These are phyloP conservation scores for Chytriomyces sp. DNA, from an alignment of 192 early-diverging fungal genomes.

Conservation along the genomic window DNA sequence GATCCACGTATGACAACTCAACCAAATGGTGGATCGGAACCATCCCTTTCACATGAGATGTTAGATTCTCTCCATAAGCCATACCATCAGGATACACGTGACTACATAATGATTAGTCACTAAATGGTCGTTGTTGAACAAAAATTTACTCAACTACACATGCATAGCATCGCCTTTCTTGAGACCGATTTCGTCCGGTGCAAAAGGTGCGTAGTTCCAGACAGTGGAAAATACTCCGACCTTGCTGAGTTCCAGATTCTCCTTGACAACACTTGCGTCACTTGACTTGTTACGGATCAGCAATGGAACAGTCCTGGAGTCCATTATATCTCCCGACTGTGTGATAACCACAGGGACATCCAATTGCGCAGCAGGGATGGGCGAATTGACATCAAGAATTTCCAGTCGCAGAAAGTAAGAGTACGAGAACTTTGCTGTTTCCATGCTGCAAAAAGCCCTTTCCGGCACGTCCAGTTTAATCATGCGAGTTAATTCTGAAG, in stretches of 20 bases:
- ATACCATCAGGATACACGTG: background rate
- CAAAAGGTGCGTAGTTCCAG: background rate
- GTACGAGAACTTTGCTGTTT: constrained; percentile 11
- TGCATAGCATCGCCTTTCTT: background rate
- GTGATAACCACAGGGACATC: constrained; percentile 21
- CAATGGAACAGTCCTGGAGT: background rate
- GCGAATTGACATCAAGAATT: background rate
- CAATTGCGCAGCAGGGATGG: constrained; percentile 3
- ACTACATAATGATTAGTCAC: background rate
- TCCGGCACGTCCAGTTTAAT: constrained; percentile 4
- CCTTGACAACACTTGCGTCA: background rate
- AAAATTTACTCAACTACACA: background rate
- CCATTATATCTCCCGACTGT: background rate
- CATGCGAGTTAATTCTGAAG: background rate
- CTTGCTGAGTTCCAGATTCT: background rate
- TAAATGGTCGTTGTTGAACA: background rate
- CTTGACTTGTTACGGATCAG: background rate
- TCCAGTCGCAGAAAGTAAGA: background rate
- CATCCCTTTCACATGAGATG: background rate
- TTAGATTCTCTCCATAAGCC: background rate
- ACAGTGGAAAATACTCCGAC: background rate
- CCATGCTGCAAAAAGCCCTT: background rate
- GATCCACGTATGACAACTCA: background rate
- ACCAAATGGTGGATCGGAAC: background rate
- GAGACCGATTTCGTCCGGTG: background rate